These are phyloP conservation scores for Verticillium longisporum DNA, from an alignment of 2,329 filamentous ascomycete species.

Conservation along the genomic window DNA sequence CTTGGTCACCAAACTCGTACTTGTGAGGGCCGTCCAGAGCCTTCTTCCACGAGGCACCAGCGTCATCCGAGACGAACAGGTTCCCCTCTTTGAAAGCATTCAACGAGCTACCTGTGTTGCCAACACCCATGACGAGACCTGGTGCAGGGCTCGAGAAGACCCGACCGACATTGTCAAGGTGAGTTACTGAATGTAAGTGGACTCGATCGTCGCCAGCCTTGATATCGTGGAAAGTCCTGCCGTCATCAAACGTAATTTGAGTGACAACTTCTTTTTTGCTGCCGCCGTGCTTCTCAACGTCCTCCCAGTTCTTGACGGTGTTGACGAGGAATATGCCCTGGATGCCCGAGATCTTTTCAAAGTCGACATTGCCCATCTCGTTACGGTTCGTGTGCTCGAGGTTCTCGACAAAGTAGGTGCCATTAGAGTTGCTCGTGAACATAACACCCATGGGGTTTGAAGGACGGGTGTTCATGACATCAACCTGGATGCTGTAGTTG, in stretches of 20 bases:
- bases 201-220: constrained; percentile 61
- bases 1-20: constrained; percentile 93
- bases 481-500: constrained; percentile 95
- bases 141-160: constrained; percentile 93
- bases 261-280: constrained; percentile 64
- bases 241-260: constrained; percentile 92
- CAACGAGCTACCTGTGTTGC: constrained; percentile 76
- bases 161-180: constrained; percentile 72
- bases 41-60: constrained; percentile 76
- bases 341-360: constrained; percentile 86
- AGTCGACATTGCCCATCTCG: constrained; percentile 71
- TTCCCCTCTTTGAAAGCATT: constrained; percentile 66
- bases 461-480: constrained; percentile 68
- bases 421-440: constrained; percentile 95
- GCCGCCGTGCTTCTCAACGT: constrained; percentile 50
- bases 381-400: constrained; percentile 90
- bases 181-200: constrained; percentile 88
- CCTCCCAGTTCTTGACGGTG: constrained; percentile 76
- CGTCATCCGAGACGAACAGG: constrained; percentile 85
- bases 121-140: constrained; percentile 87
- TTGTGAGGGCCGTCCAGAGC: constrained; percentile 78
- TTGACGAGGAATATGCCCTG: constrained; percentile 92
- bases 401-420: constrained; percentile 91
- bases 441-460: constrained; percentile 74
- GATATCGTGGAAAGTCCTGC: constrained; percentile 72